Conservation (phyloP, 352 stramenopile genomes). For the Phytophthora ramorum region DNA sequence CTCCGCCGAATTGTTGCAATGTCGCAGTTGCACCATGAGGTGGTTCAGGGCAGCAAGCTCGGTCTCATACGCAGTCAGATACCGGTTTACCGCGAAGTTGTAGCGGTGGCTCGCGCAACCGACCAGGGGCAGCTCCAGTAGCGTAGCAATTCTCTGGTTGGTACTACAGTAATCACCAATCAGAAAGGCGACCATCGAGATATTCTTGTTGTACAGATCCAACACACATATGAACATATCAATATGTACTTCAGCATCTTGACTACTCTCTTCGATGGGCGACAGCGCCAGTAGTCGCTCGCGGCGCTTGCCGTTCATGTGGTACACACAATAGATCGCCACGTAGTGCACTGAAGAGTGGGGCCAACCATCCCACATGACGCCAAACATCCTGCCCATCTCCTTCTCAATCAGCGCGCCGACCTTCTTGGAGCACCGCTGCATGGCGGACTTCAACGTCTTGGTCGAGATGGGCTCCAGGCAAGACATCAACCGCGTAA, state of each 20-base stretch:
- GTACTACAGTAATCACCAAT: slow-evolving; percentile 6
- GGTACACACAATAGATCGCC: not conserved
- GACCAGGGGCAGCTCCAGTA: not conserved
- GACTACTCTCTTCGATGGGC: slow-evolving; percentile 1
- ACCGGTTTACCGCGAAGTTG: slow-evolving; percentile 10
- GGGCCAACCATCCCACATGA: not conserved
- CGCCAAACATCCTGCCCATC: not conserved
- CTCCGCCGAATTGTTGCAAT: slow-evolving; percentile 11
- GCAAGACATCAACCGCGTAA: slow-evolving; percentile 5
- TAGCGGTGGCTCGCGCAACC: slow-evolving; percentile 3
- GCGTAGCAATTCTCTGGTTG: slow-evolving; percentile 4
- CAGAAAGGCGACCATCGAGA: slow-evolving; percentile 9
- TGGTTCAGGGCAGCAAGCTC: slow-evolving; percentile 1
- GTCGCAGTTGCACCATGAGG: slow-evolving; percentile 12
- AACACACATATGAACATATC: slow-evolving; percentile 16
- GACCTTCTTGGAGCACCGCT: not conserved
- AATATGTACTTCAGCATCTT: slow-evolving; percentile 13
- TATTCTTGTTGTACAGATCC: slow-evolving; percentile 9
- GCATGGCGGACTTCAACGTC: slow-evolving; percentile 15
- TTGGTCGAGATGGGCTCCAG: not conserved
- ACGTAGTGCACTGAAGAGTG: slow-evolving; percentile 1
- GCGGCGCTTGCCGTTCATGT: not conserved
- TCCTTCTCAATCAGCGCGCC: slow-evolving; percentile 2
- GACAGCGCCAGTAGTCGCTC: slow-evolving; percentile 13
- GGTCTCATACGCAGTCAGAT: not conserved